A percentile compares a stretch with the other conserved stretches of the same genome.
These are phyloP conservation scores for Thelephora ganbajun DNA, from an alignment of 768 basidiomycete species.

Conservation along the genomic window DNA sequence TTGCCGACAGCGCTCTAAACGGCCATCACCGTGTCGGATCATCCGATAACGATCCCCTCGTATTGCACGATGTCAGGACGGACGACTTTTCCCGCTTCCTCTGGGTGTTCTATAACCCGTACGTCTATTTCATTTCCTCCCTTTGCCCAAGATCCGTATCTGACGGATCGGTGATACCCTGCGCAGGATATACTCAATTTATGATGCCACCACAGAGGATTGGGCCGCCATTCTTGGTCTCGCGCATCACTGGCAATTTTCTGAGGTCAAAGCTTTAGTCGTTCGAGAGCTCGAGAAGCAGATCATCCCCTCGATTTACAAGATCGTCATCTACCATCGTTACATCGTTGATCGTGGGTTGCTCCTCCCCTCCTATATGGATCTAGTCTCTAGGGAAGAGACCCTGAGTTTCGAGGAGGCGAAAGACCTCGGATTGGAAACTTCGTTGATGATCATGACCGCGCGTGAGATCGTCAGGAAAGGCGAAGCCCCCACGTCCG, in stretches of 20 bases:
- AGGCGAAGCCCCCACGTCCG: not conserved
- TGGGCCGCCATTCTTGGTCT: constrained; percentile 28
- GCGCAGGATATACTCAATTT: constrained; percentile 17
- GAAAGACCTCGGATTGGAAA: constrained; percentile 26
- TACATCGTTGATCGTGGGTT: constrained; percentile 20
- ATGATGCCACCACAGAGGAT: constrained; percentile 24
- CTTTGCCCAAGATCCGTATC: not conserved
- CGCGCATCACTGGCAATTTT: constrained; percentile 27
- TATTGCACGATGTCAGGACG: constrained; percentile 26
- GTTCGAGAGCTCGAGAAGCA: constrained; percentile 24
- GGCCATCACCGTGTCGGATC: constrained; percentile 11
- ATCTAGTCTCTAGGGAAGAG: constrained; percentile 22
- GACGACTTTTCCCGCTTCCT: constrained; percentile 41
- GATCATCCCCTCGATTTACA: constrained; percentile 20
- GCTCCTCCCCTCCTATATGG: constrained; percentile 22
- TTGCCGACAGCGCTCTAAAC: constrained; percentile 10
- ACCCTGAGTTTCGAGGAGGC: constrained; percentile 26
- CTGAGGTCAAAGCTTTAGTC: constrained; percentile 23
- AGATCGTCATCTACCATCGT: constrained; percentile 25
- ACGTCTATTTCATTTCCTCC: constrained; percentile 10
- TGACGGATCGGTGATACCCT: constrained; percentile 4
- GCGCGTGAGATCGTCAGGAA: constrained; percentile 19
- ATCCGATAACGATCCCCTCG: constrained; percentile 15
- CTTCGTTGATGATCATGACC: constrained; percentile 21
- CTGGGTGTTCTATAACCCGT: constrained; percentile 56